Evolutionary conservation across 352 stramenopile genomes (phyloP), one percentile per base, ranked within the genome.

Genomic region (Globisporangium barbulae): DNA sequence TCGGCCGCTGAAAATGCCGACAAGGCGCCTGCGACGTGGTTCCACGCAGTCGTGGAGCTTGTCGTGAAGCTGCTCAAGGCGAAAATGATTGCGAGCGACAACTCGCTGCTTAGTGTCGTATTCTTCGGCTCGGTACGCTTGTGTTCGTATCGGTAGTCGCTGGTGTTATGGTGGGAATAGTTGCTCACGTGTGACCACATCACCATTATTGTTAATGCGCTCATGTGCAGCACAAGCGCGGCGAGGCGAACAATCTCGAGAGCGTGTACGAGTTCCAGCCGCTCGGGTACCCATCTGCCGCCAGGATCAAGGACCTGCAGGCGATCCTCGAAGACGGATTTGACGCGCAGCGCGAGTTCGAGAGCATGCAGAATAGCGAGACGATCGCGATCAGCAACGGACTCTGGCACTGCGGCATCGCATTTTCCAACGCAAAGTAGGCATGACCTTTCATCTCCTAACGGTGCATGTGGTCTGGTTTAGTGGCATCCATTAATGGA

Each of bases 371-470:
- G 3, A 88, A 85, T 54, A 72, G 54, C 12, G 83, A 92, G 2
- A 70, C 68, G 19, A 60, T 94, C 7, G 76, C 81, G 2, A 83
- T 94, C 65, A 94, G 85, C 70, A 94, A 94, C 33, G 83, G 83
- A 37, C 66, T 94, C 35, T 94, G 85, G 85, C 83, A 93, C 66
- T 91, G 81, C 61, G 81, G 83, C 21, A 89, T 93, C 28, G 78
- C 81, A 8, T 94, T 94, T 48, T 91, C 83, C 0, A 86, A 83
- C 22, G 83, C 85, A 63, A 90, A 90, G 85, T 94, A 73, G 35
- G 70, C 56, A 25, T 25, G 6, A 25, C 15, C 1, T 5, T 12
- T 35, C 48, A 3, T 9, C 31, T 61, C 31, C 25, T 28, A 28
- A 41, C 9, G 35, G 35, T 4, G 15, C 12, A 41, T 28, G 25